These are phyloP conservation scores for Echites panduratus DNA, from an alignment of 257 asterid genomes.

Conservation along the genomic window DNA sequence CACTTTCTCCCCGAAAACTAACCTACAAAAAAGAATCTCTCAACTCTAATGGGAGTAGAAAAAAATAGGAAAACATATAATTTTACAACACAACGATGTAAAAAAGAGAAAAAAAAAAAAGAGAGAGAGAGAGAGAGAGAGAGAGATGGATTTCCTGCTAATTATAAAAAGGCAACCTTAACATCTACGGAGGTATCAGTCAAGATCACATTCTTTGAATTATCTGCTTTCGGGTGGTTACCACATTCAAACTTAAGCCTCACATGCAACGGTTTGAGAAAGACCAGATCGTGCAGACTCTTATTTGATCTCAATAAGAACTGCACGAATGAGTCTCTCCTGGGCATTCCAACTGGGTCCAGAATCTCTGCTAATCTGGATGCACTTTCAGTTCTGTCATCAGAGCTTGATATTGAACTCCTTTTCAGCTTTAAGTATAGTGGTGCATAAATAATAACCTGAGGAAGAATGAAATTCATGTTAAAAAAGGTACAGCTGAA, in stretches of 20 bases:
- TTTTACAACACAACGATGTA: background rate
- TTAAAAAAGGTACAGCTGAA: background rate
- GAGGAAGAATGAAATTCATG: slow-evolving; percentile 19
- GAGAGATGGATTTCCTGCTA: background rate
- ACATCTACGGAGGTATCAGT: slow-evolving; percentile 56
- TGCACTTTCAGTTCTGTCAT: slow-evolving; percentile 31
- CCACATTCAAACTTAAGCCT: slow-evolving; percentile 50
- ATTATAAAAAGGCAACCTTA: slow-evolving; percentile 37
- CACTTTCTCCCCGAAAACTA: background rate
- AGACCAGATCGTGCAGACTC: slow-evolving; percentile 50
- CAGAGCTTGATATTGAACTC: slow-evolving; percentile 22
- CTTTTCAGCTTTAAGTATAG: slow-evolving; percentile 60
- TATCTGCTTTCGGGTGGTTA: slow-evolving; percentile 58
- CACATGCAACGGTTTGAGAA: slow-evolving; percentile 62
- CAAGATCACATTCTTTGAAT: slow-evolving; percentile 41
- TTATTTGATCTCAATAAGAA: slow-evolving; percentile 38
- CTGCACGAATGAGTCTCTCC: slow-evolving; percentile 40
- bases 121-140: background rate
- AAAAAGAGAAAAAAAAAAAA: background rate
- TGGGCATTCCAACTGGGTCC: slow-evolving; percentile 37
- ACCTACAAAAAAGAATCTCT: too few relatives aligned
- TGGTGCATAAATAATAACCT: slow-evolving; percentile 66
- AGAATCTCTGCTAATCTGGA: slow-evolving; percentile 48
- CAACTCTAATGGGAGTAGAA: too few relatives aligned
- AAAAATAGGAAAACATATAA: too few relatives aligned